Conservation (phyloP, 2,329 filamentous ascomycete genomes). For the Colletotrichum musicola region DNA sequence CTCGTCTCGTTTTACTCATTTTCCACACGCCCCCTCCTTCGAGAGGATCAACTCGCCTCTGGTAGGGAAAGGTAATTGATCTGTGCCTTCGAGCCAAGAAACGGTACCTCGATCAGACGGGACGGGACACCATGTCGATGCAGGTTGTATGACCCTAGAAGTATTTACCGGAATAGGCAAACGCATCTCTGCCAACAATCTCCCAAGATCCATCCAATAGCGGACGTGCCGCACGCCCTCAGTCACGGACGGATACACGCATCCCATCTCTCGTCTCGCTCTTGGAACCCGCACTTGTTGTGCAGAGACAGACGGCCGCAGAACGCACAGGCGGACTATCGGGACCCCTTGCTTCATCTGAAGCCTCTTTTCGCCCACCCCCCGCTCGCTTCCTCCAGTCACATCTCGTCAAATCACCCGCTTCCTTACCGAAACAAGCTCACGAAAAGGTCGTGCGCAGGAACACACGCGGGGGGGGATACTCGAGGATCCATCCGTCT, state of each 20-base stretch:
- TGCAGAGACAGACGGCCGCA: background rate
- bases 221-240: no score
- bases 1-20: background rate
- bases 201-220: background rate
- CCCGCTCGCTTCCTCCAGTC: background rate
- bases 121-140: background rate
- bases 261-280: background rate
- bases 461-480: background rate
- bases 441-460: slow-evolving; percentile 5
- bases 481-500: background rate
- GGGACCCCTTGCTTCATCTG: slow-evolving; percentile 1
- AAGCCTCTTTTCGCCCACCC: background rate
- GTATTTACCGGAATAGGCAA: slow-evolving; percentile 19
- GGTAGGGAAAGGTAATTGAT: no score
- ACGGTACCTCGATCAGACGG: background rate
- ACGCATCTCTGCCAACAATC: background rate
- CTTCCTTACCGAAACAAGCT: background rate
- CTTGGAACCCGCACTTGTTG: background rate
- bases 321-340: background rate
- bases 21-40: slow-evolving; percentile 13
- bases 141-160: slow-evolving; percentile 1
- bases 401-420: background rate
- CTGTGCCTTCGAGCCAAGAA: background rate
- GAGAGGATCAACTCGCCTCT: no score
- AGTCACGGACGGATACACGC: background rate